A percentile compares a stretch with the other conserved stretches of the same genome.
phyloP scores from a whole-genome alignment of 83 land plant genomes.

The Larix sibirica region DNA sequence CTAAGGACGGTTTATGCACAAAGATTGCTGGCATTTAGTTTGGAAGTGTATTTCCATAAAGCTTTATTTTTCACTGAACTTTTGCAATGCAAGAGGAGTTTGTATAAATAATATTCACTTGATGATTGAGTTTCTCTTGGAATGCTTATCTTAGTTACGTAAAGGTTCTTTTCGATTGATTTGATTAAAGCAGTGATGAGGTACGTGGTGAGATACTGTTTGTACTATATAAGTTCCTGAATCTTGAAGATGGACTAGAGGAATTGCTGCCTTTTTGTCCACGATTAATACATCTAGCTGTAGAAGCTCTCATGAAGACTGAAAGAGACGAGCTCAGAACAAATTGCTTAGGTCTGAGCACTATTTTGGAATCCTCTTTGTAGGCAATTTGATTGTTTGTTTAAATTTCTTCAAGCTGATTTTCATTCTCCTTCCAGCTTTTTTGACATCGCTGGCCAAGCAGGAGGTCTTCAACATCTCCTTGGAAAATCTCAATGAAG shows the following conservation, averaged over 20 bases:
- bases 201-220: constrained; percentile 75
- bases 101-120: not conserved
- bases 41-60: not conserved
- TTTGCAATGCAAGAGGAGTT: not conserved
- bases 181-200: constrained; percentile 51
- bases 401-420: not conserved
- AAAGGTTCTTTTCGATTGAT: not conserved
- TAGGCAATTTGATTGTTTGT: not conserved
- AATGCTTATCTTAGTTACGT: not conserved
- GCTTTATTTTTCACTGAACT: not conserved
- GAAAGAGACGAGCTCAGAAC: constrained; percentile 66
- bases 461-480: constrained; percentile 29
- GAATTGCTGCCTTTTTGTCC: constrained; percentile 26
- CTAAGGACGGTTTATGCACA: too few relatives aligned
- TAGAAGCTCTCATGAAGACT: constrained; percentile 62
- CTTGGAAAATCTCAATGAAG: constrained; percentile 18
- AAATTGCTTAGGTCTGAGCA: constrained; percentile 63
- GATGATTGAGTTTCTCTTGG: not conserved
- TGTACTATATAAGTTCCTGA: constrained; percentile 57
- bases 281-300: constrained; percentile 33
- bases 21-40: not conserved
- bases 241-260: constrained; percentile 28
- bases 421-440: constrained; percentile 28
- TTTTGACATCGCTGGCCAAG: constrained; percentile 46
- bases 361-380: not conserved